Evolutionary conservation across 768 basidiomycete species (phyloP).

Genomic region (Boletus rufocinnamomeus): DNA sequence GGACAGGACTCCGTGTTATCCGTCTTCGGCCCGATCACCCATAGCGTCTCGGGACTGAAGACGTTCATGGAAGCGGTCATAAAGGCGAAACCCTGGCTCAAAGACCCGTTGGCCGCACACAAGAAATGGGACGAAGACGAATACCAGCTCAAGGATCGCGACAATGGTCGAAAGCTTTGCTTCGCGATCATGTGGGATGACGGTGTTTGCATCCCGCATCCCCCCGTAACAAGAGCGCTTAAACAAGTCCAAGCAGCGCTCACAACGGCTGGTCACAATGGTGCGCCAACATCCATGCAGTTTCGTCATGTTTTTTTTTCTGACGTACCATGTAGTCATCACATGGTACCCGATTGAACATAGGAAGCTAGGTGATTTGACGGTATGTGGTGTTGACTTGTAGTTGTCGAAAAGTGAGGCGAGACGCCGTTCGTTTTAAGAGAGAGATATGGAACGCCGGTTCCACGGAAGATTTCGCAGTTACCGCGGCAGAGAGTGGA

Average conservation of each 20-base stretch:
- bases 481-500: conserved; percentile 41
- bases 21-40: conserved; percentile 72
- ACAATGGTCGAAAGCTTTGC: conserved; percentile 50
- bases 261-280: conserved; percentile 61
- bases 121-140: conserved; percentile 63
- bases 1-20: conserved; percentile 74
- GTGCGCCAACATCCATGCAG: conserved; percentile 35
- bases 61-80: conserved; percentile 66
- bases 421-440: conserved; percentile 26
- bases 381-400: conserved; percentile 39
- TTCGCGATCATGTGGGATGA: conserved; percentile 71
- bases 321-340: conserved; percentile 48
- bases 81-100: conserved; percentile 61
- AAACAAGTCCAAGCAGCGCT: conserved; percentile 58
- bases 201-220: conserved; percentile 57
- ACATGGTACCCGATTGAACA: conserved; percentile 67
- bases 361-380: conserved; percentile 41
- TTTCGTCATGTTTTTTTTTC: not conserved
- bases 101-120: conserved; percentile 58
- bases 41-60: conserved; percentile 60
- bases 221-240: conserved; percentile 64
- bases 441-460: conserved; percentile 48
- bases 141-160: conserved; percentile 62
- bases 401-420: not conserved
- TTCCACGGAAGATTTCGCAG: conserved; percentile 47